Evolutionary conservation across 495 filamentous ascomycete genomes (phyloP), one percentile per base, ranked within the genome.

Genomic region (Tuber aestivum): DNA sequence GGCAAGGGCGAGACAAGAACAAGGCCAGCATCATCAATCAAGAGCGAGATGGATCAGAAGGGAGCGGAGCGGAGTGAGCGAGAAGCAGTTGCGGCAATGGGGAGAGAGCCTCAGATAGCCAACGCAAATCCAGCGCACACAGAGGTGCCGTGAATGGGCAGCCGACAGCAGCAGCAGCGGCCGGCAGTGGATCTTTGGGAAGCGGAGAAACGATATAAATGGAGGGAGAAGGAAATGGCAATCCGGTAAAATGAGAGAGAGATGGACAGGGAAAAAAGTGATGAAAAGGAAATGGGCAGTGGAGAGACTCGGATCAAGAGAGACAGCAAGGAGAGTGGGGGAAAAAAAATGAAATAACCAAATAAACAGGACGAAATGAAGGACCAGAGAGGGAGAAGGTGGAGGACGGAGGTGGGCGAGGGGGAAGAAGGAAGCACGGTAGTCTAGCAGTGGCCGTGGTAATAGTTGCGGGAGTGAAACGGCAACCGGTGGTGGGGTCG

Each of bases 271-370:
- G n/a, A n/a, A 50, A 61, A 41, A 74, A 82, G 79, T 70, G 75
- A n/a, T 74, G 65, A 70, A 80, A 77, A 76, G 79, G 72, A 75
- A 71, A 70, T 41, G 32, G 45, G 73, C 16, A 79, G 78, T 76
- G 75, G 70, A 83, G 81, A 82, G 83, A 81, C 72, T 82, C 83
- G 83, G 83, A 83, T 84, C 82, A 82, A 84, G 76, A 80, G 77
- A 81, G n/a, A 76, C 78, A 77, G 78, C 80, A 72, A 73, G 44
- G 71, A 72, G 71, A 70, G 35, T n/a, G 21, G 42, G 80, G 77
- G 70, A 79, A 79, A 77, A 81, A 79, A 81, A 84, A 75, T 79
- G 76, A 76, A 50, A 72, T 7, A 61, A 71, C 14, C 61, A 72
- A 72, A 76, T 20, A 70, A 40, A 74, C 41, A 81, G 78, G 80